Conservation (phyloP, 306 rosid species). For the Pyrus betulifolia region DNA sequence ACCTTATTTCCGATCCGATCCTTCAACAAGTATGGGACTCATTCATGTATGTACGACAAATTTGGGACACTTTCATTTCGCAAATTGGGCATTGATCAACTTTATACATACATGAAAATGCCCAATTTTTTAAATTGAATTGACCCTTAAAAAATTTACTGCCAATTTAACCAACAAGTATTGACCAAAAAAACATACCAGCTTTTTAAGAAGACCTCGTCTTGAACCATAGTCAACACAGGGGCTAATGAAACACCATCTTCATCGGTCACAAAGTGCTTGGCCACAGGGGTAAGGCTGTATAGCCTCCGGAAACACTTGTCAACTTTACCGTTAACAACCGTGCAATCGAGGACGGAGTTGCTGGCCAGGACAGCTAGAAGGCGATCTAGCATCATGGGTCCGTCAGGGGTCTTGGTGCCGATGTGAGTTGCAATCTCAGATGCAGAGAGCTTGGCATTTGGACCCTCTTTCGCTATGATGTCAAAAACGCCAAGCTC, state of each 20-base stretch:
- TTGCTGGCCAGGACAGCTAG: slow-evolving; percentile 38
- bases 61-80: no score
- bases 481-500: slow-evolving; percentile 54
- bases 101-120: background rate
- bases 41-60: background rate
- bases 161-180: no score
- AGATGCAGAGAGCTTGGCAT: slow-evolving; percentile 18
- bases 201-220: slow-evolving; percentile 25
- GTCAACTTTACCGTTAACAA: background rate
- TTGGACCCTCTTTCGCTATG: slow-evolving; percentile 31
- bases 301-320: slow-evolving; percentile 22
- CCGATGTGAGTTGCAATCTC: slow-evolving; percentile 30
- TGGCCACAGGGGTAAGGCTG: slow-evolving; percentile 22
- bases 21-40: background rate
- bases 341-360: slow-evolving; percentile 31
- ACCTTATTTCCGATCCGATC: background rate
- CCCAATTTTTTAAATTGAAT: background rate
- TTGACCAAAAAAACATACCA: background rate
- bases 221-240: slow-evolving; percentile 11
- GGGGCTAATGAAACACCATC: slow-evolving; percentile 43
- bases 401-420: slow-evolving; percentile 29
- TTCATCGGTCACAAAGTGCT: slow-evolving; percentile 22
- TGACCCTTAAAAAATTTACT: no score
- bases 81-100: no score
- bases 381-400: slow-evolving; percentile 46